Percentiles rank a stretch among this genome's conserved stretches.
These are phyloP conservation scores for Gomphus sp. DNA, from an alignment of 1,284 basidiomycete genomes.

Conservation along the genomic window DNA sequence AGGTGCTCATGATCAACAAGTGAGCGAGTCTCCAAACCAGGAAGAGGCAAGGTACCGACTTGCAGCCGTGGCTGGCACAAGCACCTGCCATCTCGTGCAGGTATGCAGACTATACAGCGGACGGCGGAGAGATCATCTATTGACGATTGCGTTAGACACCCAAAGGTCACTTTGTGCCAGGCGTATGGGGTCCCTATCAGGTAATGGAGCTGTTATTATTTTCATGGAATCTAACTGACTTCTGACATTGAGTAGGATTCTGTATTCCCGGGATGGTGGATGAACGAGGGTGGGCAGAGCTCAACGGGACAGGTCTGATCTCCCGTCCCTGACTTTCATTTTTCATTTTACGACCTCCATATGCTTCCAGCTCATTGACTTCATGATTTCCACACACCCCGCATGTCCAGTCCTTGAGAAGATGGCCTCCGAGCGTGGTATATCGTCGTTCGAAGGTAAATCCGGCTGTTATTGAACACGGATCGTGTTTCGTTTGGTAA, in stretches of 20 bases:
- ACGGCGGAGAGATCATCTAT: background rate
- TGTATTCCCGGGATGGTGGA: slow-evolving; percentile 93
- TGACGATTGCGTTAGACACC: slow-evolving; percentile 47
- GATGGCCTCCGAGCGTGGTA: slow-evolving; percentile 19
- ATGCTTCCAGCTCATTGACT: slow-evolving; percentile 72
- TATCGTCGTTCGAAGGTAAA: slow-evolving; percentile 46
- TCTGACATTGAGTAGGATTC: slow-evolving; percentile 44
- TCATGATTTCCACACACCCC: slow-evolving; percentile 88
- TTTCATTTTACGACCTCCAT: background rate
- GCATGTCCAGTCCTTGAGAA: slow-evolving; percentile 68
- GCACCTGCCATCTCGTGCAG: slow-evolving; percentile 91
- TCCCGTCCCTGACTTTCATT: slow-evolving; percentile 1
- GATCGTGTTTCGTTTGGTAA: background rate
- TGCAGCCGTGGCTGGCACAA: slow-evolving; percentile 92
- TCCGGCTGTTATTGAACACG: slow-evolving; percentile 4
- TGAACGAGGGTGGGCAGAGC: slow-evolving; percentile 98
- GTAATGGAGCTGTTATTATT: slow-evolving; percentile 16
- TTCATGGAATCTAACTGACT: background rate
- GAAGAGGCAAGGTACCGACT: slow-evolving; percentile 76
- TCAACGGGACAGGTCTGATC: slow-evolving; percentile 85
- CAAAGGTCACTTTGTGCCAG: slow-evolving; percentile 79
- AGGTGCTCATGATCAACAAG: slow-evolving; percentile 34
- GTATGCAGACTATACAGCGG: slow-evolving; percentile 25
- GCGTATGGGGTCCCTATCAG: slow-evolving; percentile 97
- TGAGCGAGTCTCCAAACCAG: slow-evolving; percentile 37